Percentiles rank a stretch among this genome's conserved stretches.
phyloP scores from a whole-genome alignment of 768 basidiomycete genomes.

The Pisolithus microcarpus region DNA sequence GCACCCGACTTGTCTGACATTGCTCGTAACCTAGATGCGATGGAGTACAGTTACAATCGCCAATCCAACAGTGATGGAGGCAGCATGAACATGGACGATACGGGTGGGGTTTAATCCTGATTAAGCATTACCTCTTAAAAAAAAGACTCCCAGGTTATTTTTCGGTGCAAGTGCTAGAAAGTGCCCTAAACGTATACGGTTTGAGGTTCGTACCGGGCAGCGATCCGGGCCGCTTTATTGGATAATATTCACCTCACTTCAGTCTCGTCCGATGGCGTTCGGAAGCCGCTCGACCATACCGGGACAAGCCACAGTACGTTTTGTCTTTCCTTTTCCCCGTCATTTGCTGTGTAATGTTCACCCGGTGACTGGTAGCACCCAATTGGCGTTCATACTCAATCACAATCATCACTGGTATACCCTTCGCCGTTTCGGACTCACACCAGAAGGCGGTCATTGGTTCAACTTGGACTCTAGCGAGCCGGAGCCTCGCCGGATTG shows the following conservation, averaged over 20 bases:
- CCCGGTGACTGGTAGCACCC: constrained; percentile 40
- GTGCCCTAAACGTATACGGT: constrained; percentile 79
- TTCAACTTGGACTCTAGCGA: constrained; percentile 83
- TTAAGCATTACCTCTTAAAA: neutral
- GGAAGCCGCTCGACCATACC: constrained; percentile 71
- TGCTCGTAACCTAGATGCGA: constrained; percentile 56
- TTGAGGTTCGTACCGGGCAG: constrained; percentile 45
- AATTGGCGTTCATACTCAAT: constrained; percentile 85
- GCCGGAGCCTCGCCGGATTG: constrained; percentile 69
- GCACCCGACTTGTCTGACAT: constrained; percentile 74
- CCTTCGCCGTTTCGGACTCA: constrained; percentile 67
- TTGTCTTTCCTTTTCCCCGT: neutral
- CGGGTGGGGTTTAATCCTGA: constrained; percentile 40
- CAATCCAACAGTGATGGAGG: constrained; percentile 30
- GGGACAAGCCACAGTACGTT: constrained; percentile 70
- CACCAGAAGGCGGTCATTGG: constrained; percentile 59
- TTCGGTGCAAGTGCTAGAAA: constrained; percentile 83
- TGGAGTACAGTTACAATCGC: constrained; percentile 56
- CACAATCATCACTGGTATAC: constrained; percentile 87
- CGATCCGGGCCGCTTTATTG: neutral
- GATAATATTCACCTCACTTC: constrained; percentile 6
- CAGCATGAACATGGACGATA: constrained; percentile 88
- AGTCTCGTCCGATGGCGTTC: constrained; percentile 83
- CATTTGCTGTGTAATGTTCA: constrained; percentile 1
- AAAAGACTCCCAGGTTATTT: constrained; percentile 63